Evolutionary conservation across 768 basidiomycete species (phyloP), one percentile per base, ranked within the genome.

Genomic region (Exsudoporus frostii): DNA sequence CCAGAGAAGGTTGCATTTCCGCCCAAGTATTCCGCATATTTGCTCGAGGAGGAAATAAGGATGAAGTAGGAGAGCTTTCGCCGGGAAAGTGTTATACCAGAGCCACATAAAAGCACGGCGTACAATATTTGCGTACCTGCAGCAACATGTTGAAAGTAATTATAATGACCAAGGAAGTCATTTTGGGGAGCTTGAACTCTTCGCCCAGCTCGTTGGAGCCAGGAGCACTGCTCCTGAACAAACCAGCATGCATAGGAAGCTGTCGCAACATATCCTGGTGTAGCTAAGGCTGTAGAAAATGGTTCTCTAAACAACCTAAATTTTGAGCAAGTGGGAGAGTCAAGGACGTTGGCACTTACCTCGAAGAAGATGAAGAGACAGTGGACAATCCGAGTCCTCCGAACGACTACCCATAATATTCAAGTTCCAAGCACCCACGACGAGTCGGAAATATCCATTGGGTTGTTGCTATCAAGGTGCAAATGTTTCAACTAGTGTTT

Each of bases 1-100:
- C 86, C 85, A 34, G 84, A 82, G 63, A 88, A 89, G 0, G 83
- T 84, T 17, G 83, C 73, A 11, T 72, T 78, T 17, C 86, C 86
- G 25, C 85, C 85, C 10, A 88, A 71, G 57, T 79, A 73, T 54
- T 80, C 74, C 0, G 83, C 80, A 61, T 88, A 87, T 47, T 75
- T 72, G 60, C 79, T 81, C 1, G 85, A 81, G 1, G 86, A 85
- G 2, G 85, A 83, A 4, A 88, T 81, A 39, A 85, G 73, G 53
- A 87, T 79, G 66, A 85, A 88, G 69, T 85, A 87, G 0, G 83
- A 80, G 5, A 83, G 64, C 86, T 87, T 50, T 39, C 1, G 36
- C 20, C 11, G 22, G 24, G 17, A 30, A 37, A 45, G 20, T 10
- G 39, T 50, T 14, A 45, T 19, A 10, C n/a, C 32, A n/a, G 11